Conservation (phyloP, 352 stramenopile genomes). For the Pythium coloratum region DNA sequence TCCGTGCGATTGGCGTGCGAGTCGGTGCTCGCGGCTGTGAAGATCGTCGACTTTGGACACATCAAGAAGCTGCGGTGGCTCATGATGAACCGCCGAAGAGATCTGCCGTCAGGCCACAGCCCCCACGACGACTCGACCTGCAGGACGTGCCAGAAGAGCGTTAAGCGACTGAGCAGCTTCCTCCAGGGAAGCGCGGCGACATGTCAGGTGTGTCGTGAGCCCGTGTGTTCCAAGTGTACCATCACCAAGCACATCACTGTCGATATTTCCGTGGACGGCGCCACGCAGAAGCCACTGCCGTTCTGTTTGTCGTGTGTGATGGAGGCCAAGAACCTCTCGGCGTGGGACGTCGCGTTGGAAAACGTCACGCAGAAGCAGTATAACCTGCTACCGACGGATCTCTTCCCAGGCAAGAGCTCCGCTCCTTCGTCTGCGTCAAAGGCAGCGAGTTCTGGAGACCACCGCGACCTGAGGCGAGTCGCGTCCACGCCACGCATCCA, state of each 20-base stretch:
- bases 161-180: slow-evolving; percentile 20
- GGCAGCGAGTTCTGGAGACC: neutral
- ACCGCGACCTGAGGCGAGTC: slow-evolving; percentile 2
- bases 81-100: slow-evolving; percentile 33
- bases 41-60: slow-evolving; percentile 54
- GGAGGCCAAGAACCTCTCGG: slow-evolving; percentile 26
- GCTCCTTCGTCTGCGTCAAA: neutral
- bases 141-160: slow-evolving; percentile 34
- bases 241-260: slow-evolving; percentile 37
- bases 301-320: slow-evolving; percentile 41
- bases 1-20: slow-evolving; percentile 41
- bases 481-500: slow-evolving; percentile 9
- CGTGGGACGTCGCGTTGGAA: slow-evolving; percentile 21
- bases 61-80: slow-evolving; percentile 72
- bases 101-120: slow-evolving; percentile 4
- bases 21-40: slow-evolving; percentile 34
- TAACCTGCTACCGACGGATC: slow-evolving; percentile 12
- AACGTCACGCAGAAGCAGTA: slow-evolving; percentile 19
- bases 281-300: slow-evolving; percentile 22
- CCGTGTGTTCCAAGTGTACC: slow-evolving; percentile 41
- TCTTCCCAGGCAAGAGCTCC: neutral
- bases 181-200: slow-evolving; percentile 25
- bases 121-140: slow-evolving; percentile 23
- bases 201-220: slow-evolving; percentile 23
- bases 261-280: slow-evolving; percentile 26